A percentile compares a stretch with the other conserved stretches of the same genome.
Evolutionary conservation across 768 basidiomycete genomes (phyloP).

Genomic region (Chalciporus sphaerocephalus): DNA sequence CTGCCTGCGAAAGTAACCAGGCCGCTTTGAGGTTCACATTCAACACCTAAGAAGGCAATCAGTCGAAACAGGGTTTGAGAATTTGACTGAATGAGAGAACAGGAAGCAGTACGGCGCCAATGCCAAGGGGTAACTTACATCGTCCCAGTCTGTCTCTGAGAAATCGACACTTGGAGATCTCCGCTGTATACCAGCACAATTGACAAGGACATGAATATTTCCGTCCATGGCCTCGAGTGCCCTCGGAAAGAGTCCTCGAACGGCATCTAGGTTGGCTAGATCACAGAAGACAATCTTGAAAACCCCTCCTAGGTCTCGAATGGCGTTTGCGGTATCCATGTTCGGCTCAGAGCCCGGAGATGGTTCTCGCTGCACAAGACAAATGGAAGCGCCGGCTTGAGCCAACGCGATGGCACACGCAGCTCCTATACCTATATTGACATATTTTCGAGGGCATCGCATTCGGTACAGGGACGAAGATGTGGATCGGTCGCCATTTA

Average conservation of each 20-base stretch:
- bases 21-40: slow-evolving; percentile 84
- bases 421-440: slow-evolving; percentile 47
- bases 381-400: slow-evolving; percentile 49
- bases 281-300: slow-evolving; percentile 53
- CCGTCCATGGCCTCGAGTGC: slow-evolving; percentile 49
- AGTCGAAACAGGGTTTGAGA: slow-evolving; percentile 9
- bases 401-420: slow-evolving; percentile 53
- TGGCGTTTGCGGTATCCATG: slow-evolving; percentile 33
- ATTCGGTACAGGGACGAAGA: slow-evolving; percentile 12
- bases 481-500: slow-evolving; percentile 15
- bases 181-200: slow-evolving; percentile 63
- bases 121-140: slow-evolving; percentile 46
- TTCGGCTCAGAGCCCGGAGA: slow-evolving; percentile 34
- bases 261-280: slow-evolving; percentile 46
- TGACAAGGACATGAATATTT: slow-evolving; percentile 60
- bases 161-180: slow-evolving; percentile 61
- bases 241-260: slow-evolving; percentile 44
- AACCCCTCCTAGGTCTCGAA: slow-evolving; percentile 33
- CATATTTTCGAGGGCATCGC: slow-evolving; percentile 4
- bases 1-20: slow-evolving; percentile 81
- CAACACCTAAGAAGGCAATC: slow-evolving; percentile 52
- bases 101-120: slow-evolving; percentile 9
- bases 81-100: slow-evolving; percentile 8
- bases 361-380: slow-evolving; percentile 44
- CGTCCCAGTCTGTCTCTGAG: slow-evolving; percentile 66